Base-by-base conservation (phyloP, 2,329 filamentous ascomycete genomes). In the Colletotrichum sp. region DNA sequence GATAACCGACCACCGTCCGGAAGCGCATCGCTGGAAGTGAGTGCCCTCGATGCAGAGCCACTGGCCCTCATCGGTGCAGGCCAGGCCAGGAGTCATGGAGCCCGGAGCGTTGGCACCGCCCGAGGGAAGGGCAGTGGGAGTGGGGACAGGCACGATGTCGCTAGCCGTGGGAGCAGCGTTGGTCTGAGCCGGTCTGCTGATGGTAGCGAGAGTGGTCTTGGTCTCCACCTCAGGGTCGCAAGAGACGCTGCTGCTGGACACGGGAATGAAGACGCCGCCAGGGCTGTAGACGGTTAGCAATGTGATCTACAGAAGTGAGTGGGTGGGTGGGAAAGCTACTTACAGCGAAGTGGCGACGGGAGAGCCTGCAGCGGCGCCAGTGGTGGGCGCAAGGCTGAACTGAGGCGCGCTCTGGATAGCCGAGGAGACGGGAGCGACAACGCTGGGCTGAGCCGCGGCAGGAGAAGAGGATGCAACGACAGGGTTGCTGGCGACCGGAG, bases 21-120 rank as follows among this genome's bases (percentile, higher is more conserved):
- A 89, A n/a, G 90, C 91, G 79, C 92, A 93, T 72, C 91, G 90
- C 83, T 93, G 91, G 86, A 92, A 93, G 66, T 87, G 85, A 28
- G 82, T 83, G 66, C 90, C 91, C 21, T 83, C 85, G 30, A 92
- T 83, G 80, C 92, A 93, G 83, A 91, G 90, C 90, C 90, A 93
- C 18, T 82, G 79, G 24, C 92, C 92, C 79, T 93, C 91, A 6
- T 83, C 74, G 39, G 80, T 82, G 84, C 92, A 93, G 24, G 86
- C 70, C 16, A 86, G 83, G 36, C 86, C 87, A 8, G 85, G 80
- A 26, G 81, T 78, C 64, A 81, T 80, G 71, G 79, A 79, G 55
- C 85, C 83, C 15, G 72, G 63, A 30, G 78, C 80, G 76, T 74
- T 78, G 61, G 77, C 78, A 26, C 77, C 75, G 34, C 76, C 77